phyloP scores from a whole-genome alignment of 768 basidiomycete genomes.

The Tylopilus rubrobrunneus region DNA sequence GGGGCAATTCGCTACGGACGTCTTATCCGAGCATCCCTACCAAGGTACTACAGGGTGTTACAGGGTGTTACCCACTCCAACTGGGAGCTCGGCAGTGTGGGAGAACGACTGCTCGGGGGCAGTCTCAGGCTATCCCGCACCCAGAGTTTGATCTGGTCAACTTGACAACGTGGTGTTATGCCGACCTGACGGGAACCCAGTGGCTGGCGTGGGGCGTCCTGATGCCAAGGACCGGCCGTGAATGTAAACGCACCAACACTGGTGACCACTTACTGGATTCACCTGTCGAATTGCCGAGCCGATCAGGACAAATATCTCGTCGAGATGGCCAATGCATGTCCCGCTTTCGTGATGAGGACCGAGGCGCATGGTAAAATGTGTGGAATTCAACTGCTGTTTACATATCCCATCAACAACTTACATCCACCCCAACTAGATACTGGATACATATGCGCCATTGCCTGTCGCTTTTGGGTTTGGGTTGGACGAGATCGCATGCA shows the following conservation, averaged over 20 bases:
- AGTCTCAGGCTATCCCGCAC: not conserved
- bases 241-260: not conserved
- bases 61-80: too few species aligned
- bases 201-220: not conserved
- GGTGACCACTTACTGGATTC: not conserved
- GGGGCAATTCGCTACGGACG: too few species aligned
- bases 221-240: not conserved
- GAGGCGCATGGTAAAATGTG: not conserved
- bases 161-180: not conserved
- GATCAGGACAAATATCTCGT: not conserved
- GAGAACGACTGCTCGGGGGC: not conserved
- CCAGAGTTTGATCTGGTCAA: not conserved
- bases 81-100: not conserved
- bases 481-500: not conserved
- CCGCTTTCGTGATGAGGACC: not conserved
- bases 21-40: too few species aligned
- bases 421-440: slow-evolving; percentile 7
- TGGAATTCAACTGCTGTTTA: not conserved
- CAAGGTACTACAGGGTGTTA: too few species aligned
- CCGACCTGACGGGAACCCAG: not conserved
- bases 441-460: slow-evolving; percentile 14
- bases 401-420: not conserved
- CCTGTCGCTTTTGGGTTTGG: slow-evolving; percentile 19
- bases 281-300: not conserved
- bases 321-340: not conserved